phyloP scores from a whole-genome alignment of 148 eudicot species.

The Linanthus parryae region DNA sequence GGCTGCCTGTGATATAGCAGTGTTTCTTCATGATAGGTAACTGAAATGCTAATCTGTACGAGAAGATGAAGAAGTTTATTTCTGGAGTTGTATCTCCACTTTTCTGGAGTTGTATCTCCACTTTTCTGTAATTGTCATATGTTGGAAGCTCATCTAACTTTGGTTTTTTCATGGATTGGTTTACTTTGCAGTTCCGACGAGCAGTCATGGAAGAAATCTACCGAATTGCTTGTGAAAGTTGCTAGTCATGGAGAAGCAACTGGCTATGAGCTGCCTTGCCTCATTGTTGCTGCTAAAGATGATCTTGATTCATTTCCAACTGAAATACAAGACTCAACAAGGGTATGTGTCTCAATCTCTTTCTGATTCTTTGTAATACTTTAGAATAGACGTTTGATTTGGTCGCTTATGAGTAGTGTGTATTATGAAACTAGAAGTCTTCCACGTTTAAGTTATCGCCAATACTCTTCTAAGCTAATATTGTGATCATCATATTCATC shows the following conservation, averaged over 20 bases:
- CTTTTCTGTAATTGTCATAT: neutral
- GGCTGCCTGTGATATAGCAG: slow-evolving; percentile 80
- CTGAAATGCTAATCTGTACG: too few species aligned
- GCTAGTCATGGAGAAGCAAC: slow-evolving; percentile 83
- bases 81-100: neutral
- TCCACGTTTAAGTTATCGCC: too few species aligned
- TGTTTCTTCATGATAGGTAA: slow-evolving; percentile 93
- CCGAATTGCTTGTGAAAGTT: slow-evolving; percentile 75
- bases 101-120: too few species aligned
- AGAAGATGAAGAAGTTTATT: neutral
- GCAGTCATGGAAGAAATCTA: slow-evolving; percentile 58
- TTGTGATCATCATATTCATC: too few species aligned
- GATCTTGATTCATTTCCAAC: slow-evolving; percentile 62
- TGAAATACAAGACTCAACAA: slow-evolving; percentile 72
- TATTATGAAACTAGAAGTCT: too few species aligned
- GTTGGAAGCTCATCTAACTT: too few species aligned
- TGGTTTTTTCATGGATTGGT: neutral
- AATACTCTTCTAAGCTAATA: too few species aligned
- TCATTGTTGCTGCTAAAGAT: slow-evolving; percentile 84
- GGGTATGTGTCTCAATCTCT: slow-evolving; percentile 32
- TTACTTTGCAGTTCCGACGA: slow-evolving; percentile 52
- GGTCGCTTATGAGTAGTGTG: too few species aligned
- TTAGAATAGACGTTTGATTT: too few species aligned
- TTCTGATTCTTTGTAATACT: too few species aligned
- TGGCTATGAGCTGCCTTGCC: slow-evolving; percentile 86